These are phyloP conservation scores for Protomyces pachydermus DNA, from an alignment of 1,139 yeast species.

Conservation along the genomic window DNA sequence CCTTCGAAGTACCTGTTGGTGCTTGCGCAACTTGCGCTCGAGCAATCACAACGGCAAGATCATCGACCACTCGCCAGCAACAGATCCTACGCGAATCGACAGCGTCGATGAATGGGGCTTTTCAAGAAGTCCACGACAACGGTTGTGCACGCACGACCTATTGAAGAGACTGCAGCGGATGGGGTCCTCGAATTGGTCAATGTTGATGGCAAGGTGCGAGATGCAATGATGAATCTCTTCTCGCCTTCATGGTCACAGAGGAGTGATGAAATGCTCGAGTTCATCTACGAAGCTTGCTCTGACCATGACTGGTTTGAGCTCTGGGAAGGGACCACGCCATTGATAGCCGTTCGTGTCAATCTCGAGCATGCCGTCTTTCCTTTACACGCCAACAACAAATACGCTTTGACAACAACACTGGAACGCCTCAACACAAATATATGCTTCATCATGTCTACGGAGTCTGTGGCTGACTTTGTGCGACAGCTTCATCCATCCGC, in stretches of 20 bases:
- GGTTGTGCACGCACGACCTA: not conserved
- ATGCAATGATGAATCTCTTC: slow-evolving; percentile 5
- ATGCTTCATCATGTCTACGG: slow-evolving; percentile 13
- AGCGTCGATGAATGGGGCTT: not conserved
- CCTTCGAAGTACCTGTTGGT: no score
- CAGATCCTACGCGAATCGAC: no score
- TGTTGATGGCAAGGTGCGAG: slow-evolving; percentile 1
- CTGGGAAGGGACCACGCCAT: slow-evolving; percentile 10
- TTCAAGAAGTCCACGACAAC: not conserved
- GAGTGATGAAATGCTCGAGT: slow-evolving; percentile 14
- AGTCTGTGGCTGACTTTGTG: slow-evolving; percentile 1
- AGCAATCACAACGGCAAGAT: no score
- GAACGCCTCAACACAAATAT: slow-evolving; percentile 5
- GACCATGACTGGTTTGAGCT: slow-evolving; percentile 20
- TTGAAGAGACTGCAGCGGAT: not conserved
- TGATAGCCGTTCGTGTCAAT: slow-evolving; percentile 5
- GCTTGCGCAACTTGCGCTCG: no score
- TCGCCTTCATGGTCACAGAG: slow-evolving; percentile 14
- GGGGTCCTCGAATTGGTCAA: not conserved
- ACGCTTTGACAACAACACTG: not conserved
- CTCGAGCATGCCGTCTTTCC: slow-evolving; percentile 20
- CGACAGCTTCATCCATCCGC: not conserved
- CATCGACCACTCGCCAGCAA: no score
- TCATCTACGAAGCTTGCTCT: slow-evolving; percentile 2
- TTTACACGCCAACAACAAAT: not conserved